Base-by-base conservation (phyloP, 257 asterid genomes). In the Gentiana straminea region DNA sequence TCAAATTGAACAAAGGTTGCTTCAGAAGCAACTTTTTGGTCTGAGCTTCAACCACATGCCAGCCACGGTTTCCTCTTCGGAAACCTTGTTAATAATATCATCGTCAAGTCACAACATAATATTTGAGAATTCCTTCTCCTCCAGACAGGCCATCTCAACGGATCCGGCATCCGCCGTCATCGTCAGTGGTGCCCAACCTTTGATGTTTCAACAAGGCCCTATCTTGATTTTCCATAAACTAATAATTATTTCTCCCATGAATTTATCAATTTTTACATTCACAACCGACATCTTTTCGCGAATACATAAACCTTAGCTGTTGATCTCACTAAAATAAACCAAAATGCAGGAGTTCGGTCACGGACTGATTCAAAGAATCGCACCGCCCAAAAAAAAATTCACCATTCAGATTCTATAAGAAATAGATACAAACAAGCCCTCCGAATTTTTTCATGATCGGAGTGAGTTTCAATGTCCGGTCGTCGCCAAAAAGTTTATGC, bases 181-280 rank as follows among this genome's bases (percentile, higher is more conserved):
- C 12, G 59, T 24, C 15, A 35, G 13, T 5, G 43, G 59, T 2
- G 41, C 43, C 59, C 59, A 54, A 8, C n/a, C 59, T 44, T 34
- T 54, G 59, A 33, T 54, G 59, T 7, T 54, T 54, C 35, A 54
- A 34, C 59, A 54, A 54, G 41, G 59, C 38, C 13, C 45, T 44
- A 35, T 54, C 59, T 54, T 54, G 59, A 54, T 35, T 8, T 54
- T 13, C 59, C 59, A 54, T 54, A 2, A 1, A 34, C 43, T 34
- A 35, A 54, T 33, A 54, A 8, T 54, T 3, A 8, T 54, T 54
- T 44, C 35, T 44, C 59, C 59, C 7, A 8, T 54, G 4, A 54
- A 54, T 3, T 34, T 32, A 12, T 34, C 59, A 1, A 54, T 54
- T 24, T 54, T 54, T 43, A 54, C 3, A 43, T 33, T 54, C 41